Conservation (phyloP, 768 basidiomycete genomes). For the Macrolepiota albuminosa region DNA sequence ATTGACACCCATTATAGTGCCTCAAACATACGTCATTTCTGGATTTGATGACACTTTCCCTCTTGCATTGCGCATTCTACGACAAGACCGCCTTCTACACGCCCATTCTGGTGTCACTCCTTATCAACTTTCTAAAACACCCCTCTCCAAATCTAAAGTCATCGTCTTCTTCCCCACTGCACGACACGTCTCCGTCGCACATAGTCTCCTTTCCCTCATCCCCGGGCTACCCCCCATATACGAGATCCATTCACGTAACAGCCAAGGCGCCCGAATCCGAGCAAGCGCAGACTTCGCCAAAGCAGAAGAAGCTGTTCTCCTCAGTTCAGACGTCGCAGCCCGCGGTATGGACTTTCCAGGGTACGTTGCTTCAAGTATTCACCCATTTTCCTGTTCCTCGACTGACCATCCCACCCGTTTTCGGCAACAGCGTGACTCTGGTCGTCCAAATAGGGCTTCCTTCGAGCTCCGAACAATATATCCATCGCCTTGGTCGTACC, state of each 20-base stretch:
- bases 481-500: slow-evolving; percentile 75
- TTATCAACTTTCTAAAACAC: not conserved
- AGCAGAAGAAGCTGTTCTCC: slow-evolving; percentile 38
- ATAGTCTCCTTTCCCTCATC: slow-evolving; percentile 25
- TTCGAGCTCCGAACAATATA: slow-evolving; percentile 68
- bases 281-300: slow-evolving; percentile 46
- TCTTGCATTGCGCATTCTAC: slow-evolving; percentile 36
- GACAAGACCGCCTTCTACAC: slow-evolving; percentile 26
- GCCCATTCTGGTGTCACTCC: slow-evolving; percentile 29
- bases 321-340: slow-evolving; percentile 56
- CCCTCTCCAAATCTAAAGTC: slow-evolving; percentile 7
- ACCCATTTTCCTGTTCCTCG: not conserved
- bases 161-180: slow-evolving; percentile 72
- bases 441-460: slow-evolving; percentile 66
- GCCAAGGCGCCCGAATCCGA: slow-evolving; percentile 42
- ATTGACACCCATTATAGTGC: slow-evolving; percentile 23
- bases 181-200: slow-evolving; percentile 43
- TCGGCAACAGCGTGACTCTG: slow-evolving; percentile 42
- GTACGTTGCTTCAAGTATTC: slow-evolving; percentile 21
- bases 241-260: slow-evolving; percentile 56
- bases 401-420: not conserved
- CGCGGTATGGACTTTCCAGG: slow-evolving; percentile 68
- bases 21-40: slow-evolving; percentile 41
- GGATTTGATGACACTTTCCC: slow-evolving; percentile 36
- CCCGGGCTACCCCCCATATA: slow-evolving; percentile 32